Base-by-base conservation (phyloP, 2,329 filamentous ascomycete genomes). In the Capronia americana region DNA sequence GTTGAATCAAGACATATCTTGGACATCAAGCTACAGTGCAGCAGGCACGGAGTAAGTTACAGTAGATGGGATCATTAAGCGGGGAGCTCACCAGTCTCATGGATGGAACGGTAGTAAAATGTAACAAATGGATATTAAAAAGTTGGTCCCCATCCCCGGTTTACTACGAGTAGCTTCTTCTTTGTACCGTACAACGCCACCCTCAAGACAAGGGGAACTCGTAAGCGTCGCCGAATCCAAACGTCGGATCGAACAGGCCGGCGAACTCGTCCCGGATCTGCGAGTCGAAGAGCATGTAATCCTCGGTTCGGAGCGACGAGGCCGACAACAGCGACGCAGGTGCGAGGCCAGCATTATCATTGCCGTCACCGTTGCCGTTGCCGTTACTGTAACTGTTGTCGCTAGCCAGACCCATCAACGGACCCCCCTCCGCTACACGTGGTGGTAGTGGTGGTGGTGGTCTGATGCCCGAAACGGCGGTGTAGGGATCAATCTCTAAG, bases 191-290 rank as follows among this genome's bases (percentile, higher is more conserved):
- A 30, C 30, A 30, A 30, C 30, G 30, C 7, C 30, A 8, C 44
- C 44, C 8, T 48, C 44, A 48, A 41, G 38, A 17, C 8, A 61
- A 53, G 12, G 32, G 48, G 24, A 61, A 54, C 6, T 61, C 59
- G 28, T 26, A 61, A 20, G 23, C 14, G 23, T 54, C 59, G 12
- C 17, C 48, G 4, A 61, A 20, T 17, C 17, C 30, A 11, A 61
- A 51, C 5, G 59, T 6, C 8, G 59, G 30, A 44, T 64, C 61
- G 26, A 64, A 58, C 6, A 64, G 7, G 7, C 44, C 41, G 12
- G 55, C 55, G 24, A 58, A 64, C 26, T 64, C 61, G 23, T 58
- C 55, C 8, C 61, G 41, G 54, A 64, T 58, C 23, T 64, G 55
- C 38, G 61, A 57, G 30, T 57, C 61, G 59, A 61, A 61, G 20